Evolutionary conservation across 2,329 filamentous ascomycete genomes (phyloP).

Genomic region (Fonsecaea multimorphosa): DNA sequence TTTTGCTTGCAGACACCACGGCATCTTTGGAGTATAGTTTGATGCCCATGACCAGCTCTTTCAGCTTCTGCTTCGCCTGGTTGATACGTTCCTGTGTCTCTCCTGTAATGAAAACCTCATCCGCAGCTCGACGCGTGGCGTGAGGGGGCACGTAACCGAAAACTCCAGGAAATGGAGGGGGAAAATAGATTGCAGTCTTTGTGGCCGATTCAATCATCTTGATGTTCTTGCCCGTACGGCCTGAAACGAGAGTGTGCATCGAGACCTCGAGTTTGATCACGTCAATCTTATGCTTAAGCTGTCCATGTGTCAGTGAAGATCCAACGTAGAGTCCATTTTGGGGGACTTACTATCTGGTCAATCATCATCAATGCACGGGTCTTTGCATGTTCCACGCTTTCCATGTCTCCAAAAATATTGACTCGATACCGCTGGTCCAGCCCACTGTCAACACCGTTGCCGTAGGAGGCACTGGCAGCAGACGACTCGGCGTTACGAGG

Average conservation of each 20-base stretch:
- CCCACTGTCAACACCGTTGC: constrained; percentile 78
- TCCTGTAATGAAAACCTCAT: constrained; percentile 94
- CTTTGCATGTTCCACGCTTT: constrained; percentile 96
- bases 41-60: constrained; percentile 79
- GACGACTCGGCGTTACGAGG: constrained; percentile 83
- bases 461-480: constrained; percentile 68
- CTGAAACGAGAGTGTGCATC: constrained; percentile 89
- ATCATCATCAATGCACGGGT: constrained; percentile 96
- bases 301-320: constrained; percentile 30
- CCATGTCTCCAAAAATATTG: constrained; percentile 91
- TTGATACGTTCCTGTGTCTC: constrained; percentile 83
- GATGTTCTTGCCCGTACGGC: constrained; percentile 94
- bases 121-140: constrained; percentile 79
- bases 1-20: constrained; percentile 85
- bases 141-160: constrained; percentile 88
- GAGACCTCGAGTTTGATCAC: constrained; percentile 81
- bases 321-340: neutral
- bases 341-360: constrained; percentile 76
- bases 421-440: constrained; percentile 88
- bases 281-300: constrained; percentile 70
- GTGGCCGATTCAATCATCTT: constrained; percentile 96
- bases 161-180: constrained; percentile 87
- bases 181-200: constrained; percentile 97
- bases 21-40: constrained; percentile 93
- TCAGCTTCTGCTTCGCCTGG: constrained; percentile 87